A percentile compares a stretch with the other conserved stretches of the same genome.
phyloP scores from a whole-genome alignment of 2,329 filamentous ascomycete species.

The Hymenoscyphus fraxineus region DNA sequence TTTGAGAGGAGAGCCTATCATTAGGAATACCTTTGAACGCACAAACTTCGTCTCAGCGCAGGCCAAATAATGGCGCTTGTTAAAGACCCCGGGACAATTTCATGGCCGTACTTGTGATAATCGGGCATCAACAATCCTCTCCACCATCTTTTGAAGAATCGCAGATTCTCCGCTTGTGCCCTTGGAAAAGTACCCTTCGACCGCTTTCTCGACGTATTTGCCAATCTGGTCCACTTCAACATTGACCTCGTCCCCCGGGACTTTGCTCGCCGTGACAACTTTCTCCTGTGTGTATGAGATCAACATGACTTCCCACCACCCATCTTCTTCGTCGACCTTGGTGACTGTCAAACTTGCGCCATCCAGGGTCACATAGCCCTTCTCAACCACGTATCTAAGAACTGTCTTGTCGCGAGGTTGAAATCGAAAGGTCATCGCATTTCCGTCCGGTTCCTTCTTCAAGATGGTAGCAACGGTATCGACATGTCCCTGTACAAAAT shows the following conservation, averaged over 20 bases:
- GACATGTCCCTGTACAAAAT: slow-evolving; percentile 97
- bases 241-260: slow-evolving; percentile 35
- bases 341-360: slow-evolving; percentile 94
- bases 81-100: neutral
- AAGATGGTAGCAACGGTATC: slow-evolving; percentile 80
- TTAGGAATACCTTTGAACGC: neutral
- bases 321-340: slow-evolving; percentile 70
- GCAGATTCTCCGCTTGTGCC: slow-evolving; percentile 49
- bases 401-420: slow-evolving; percentile 65
- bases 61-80: neutral
- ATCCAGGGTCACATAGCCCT: slow-evolving; percentile 92
- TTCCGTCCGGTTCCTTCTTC: slow-evolving; percentile 74
- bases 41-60: neutral
- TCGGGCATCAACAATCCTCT: slow-evolving; percentile 70
- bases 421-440: slow-evolving; percentile 84
- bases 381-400: slow-evolving; percentile 87
- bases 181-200: slow-evolving; percentile 71
- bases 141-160: slow-evolving; percentile 68
- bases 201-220: slow-evolving; percentile 87
- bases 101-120: slow-evolving; percentile 36
- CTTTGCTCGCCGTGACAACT: slow-evolving; percentile 52
- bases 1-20: neutral
- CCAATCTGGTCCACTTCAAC: slow-evolving; percentile 48
- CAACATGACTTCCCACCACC: slow-evolving; percentile 95
- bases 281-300: slow-evolving; percentile 95